Percentiles rank a stretch among this genome's conserved stretches.
These are phyloP conservation scores for Suillus spraguei DNA, from an alignment of 768 basidiomycete genomes.

Conservation along the genomic window DNA sequence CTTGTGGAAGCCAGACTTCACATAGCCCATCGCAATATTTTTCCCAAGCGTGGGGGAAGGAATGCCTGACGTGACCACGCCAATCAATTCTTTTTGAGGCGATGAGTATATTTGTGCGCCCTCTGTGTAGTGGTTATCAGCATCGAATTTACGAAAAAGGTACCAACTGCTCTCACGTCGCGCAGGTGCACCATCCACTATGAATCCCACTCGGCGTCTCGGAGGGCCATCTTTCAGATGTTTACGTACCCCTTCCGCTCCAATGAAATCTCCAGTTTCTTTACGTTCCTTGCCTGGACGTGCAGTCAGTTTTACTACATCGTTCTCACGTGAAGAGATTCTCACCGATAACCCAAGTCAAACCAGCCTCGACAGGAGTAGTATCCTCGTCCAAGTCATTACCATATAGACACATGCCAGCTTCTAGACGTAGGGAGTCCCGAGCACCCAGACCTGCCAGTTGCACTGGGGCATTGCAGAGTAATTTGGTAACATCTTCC, in stretches of 20 bases:
- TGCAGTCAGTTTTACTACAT: not conserved
- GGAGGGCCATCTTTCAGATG: constrained; percentile 82
- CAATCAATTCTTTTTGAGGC: constrained; percentile 56
- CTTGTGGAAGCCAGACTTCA: constrained; percentile 81
- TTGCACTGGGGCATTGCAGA: constrained; percentile 69
- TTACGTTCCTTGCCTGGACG: constrained; percentile 78
- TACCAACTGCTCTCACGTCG: constrained; percentile 52
- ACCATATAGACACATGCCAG: constrained; percentile 96
- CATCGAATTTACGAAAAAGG: not conserved
- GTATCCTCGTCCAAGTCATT: constrained; percentile 89
- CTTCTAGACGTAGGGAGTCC: constrained; percentile 93
- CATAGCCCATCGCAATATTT: constrained; percentile 97
- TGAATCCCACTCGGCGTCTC: constrained; percentile 77
- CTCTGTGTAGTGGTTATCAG: constrained; percentile 45
- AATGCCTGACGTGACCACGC: constrained; percentile 92
- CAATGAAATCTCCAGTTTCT: constrained; percentile 74
- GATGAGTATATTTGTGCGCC: constrained; percentile 75
- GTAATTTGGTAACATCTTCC: constrained; percentile 62
- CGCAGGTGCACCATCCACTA: constrained; percentile 85
- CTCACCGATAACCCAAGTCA: constrained; percentile 92
- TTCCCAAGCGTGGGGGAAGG: constrained; percentile 87
- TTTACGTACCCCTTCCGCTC: constrained; percentile 68
- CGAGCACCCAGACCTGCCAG: constrained; percentile 90
- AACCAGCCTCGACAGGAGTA: constrained; percentile 86
- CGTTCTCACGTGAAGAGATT: constrained; percentile 7